Evolutionary conservation across 192 early-diverging fungal genomes (phyloP), one percentile per base, ranked within the genome.

Genomic region (Backusella luteola): DNA sequence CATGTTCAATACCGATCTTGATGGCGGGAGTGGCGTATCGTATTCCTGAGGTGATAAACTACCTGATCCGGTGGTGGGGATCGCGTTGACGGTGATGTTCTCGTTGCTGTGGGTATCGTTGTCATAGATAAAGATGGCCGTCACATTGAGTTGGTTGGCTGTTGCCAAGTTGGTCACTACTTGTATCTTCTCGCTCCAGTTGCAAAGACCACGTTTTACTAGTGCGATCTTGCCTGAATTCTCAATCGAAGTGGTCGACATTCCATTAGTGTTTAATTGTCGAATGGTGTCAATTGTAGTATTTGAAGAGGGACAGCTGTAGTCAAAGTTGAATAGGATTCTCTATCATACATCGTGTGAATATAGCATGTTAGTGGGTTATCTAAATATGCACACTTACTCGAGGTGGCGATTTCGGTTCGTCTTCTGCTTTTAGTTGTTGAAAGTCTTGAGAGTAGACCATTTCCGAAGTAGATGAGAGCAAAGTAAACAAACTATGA

Each of bases 131-230:
- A 78, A 17, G 8, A 78, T 68, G n/a, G 71, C 71, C n/a, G 72
- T 38, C 11, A 78, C 38, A 44, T 78, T 78, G 17, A 78, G 26
- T 7, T 53, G 15, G 23, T 52, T 41, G n/a, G 9, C n/a, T 0
- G 29, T 9, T 14, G 77, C 67, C 12, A 74, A 21, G 6, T 39
- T 46, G 12, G 36, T 56, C 6, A 79, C 35, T 14, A 42, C 34
- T 23, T 44, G n/a, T 23, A 81, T 38, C 59, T 81, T 81, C 19
- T 73, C 67, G 26, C 67, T 73, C 80, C 80, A 81, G 7, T 21
- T 19, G 39, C 80, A 81, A 41, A 34, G 2, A 9, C 80, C 80
- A 29, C 80, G 69, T 42, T 67, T 32, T 4, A 81, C 66, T 4
- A 81, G 6, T 15, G 80, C 80, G 1, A 81, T 69, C 46, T 77